These are phyloP conservation scores for Firmiana major DNA, from an alignment of 345 rosid genomes.

Conservation along the genomic window DNA sequence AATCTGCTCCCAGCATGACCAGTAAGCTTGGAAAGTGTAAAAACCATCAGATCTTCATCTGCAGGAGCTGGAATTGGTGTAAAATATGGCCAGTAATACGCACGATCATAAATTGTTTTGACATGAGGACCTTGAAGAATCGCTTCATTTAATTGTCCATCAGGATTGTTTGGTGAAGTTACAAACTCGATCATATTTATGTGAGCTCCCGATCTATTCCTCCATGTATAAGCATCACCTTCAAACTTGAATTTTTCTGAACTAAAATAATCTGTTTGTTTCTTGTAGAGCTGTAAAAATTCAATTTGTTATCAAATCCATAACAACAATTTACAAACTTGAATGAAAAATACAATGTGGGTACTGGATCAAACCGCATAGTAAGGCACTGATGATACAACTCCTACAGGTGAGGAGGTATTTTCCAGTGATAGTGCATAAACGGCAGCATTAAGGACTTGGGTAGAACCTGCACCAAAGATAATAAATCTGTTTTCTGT, in stretches of 20 bases:
- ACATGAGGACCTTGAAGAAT: slow-evolving; percentile 50
- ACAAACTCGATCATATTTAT: slow-evolving; percentile 52
- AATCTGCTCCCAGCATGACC: slow-evolving; percentile 82
- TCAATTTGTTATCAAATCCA: background rate
- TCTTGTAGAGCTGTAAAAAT: slow-evolving; percentile 31
- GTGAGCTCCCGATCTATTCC: slow-evolving; percentile 21
- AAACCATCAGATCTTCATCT: slow-evolving; percentile 47
- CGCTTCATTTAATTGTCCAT: slow-evolving; percentile 48
- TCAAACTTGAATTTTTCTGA: slow-evolving; percentile 33
- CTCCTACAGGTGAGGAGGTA: slow-evolving; percentile 40
- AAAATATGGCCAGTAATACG: slow-evolving; percentile 79
- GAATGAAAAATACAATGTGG: background rate
- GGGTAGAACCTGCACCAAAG: slow-evolving; percentile 69
- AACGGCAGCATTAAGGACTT: slow-evolving; percentile 62
- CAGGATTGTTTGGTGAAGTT: slow-evolving; percentile 81
- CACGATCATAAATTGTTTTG: slow-evolving; percentile 51
- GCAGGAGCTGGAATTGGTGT: slow-evolving; percentile 53
- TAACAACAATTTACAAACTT: background rate
- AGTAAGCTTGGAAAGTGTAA: slow-evolving; percentile 68
- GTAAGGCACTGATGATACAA: slow-evolving; percentile 53
- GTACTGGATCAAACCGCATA: slow-evolving; percentile 35
- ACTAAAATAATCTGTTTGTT: slow-evolving; percentile 42
- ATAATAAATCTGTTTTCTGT: slow-evolving; percentile 41
- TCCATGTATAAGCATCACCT: slow-evolving; percentile 52
- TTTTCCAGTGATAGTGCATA: slow-evolving; percentile 46